Base-by-base conservation (phyloP, 208 protist genomes). In the Leishmania mexicana region DNA sequence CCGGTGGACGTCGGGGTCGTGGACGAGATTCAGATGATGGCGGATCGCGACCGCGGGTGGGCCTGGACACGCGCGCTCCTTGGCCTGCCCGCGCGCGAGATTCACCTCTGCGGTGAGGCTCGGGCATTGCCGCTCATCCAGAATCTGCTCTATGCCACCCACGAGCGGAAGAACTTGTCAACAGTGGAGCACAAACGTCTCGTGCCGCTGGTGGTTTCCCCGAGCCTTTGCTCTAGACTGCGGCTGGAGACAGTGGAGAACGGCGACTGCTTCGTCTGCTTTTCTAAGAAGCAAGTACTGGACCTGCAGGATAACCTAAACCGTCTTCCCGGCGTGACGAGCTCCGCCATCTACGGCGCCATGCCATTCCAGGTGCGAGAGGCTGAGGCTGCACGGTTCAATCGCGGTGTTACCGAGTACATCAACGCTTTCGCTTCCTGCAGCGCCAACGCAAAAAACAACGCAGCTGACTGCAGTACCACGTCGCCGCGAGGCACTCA, bases 11-110 rank as follows among this genome's bases (percentile, higher is more conserved):
- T 98, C 13, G 96, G 84, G 21, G 95, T 98, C 19, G 96, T 99
- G 78, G 96, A 99, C 80, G 96, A 99, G 84, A 91, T 99, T n/a
- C 98, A 99, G 90, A 96, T 99, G 84, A 93, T 99, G 49, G 89
- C 80, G 17, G 95, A 98, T 83, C 71, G 81, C 58, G 93, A 98
- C 62, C 89, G 98, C 21, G 98, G 98, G 42, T 98, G 96, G 95
- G 97, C 97, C 7, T 99, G 97, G 97, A 98, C 97, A n/a, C 92
- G 94, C 42, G 97, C 97, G 4, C 81, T 99, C 57, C 90, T 99
- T 7, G 97, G 97, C 24, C 79, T 98, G 4, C 93, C 91, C 2
- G 97, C 97, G 5, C 86, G 91, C 1, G 93, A 99, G 84, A 89
- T 99, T 31, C 97, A 99, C 76, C 83, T 98, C 17, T 99, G 97